Evolutionary conservation across 179 eudicot genomes (phyloP), one percentile per base, ranked within the genome.

Genomic region (Beta lomatogona): DNA sequence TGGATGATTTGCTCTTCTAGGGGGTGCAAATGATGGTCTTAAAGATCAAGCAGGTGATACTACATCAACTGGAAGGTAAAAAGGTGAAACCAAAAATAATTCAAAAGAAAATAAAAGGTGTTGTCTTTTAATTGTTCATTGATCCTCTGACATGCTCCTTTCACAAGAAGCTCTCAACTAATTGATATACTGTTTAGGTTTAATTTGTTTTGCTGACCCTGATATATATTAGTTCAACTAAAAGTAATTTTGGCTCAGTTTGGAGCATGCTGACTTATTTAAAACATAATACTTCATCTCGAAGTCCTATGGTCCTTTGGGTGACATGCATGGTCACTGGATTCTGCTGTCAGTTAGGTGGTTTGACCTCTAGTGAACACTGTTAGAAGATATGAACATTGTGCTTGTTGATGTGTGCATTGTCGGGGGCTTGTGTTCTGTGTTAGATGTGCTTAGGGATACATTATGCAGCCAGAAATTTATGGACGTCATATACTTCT

Each of bases 51-150:
- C 71, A 25, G 88, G 71, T 73, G 85, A 86, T 76, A 80, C 82
- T 63, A 45, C 73, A 44, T 71, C 82, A 73, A 85, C 82, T 82
- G 86, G 77, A 86, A 89, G 97, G 98, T 95, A 88, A 87, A 79
- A 55, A 80, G 80, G 85, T 85, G 85, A 80, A 79, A 71, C 66
- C 25, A 9, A 57, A 41, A 22, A 9, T 65, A 72, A 66, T 2
- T 59, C 8, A 6, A 22, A 48, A 52, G 4, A 57, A 31, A 45
- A 3, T 9, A 2, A 66, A 65, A 53, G 44, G 28, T 16, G 0
- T 22, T 67, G 75, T 12, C 25, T 50, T n/a, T 15, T 45, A 72
- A 16, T 15, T 76, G 9, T 45, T 22, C 54, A 25, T 50, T 72
- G 41, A 22, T 48, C 75, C 18, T 21, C 36, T 71, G 18, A 21